phyloP scores from a whole-genome alignment of 164 flowering plant species.

The Protea cynaroides region DNA sequence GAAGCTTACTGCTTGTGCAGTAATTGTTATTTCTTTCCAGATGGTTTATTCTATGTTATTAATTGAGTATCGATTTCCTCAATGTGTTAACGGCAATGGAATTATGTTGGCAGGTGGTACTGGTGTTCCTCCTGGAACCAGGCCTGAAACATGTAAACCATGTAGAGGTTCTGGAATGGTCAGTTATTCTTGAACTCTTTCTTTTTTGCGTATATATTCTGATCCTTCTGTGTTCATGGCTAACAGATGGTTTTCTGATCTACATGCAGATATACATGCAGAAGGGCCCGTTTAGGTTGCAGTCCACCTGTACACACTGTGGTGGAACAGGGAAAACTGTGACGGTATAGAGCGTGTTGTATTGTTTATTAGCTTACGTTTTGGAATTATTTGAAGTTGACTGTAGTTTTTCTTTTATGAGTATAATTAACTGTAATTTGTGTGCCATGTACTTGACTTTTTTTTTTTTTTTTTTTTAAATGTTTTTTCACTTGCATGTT shows the following conservation, averaged over 20 bases:
- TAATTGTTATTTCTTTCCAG: not conserved
- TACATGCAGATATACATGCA: conserved; percentile 47
- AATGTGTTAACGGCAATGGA: conserved; percentile 2
- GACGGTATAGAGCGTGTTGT: conserved; percentile 33
- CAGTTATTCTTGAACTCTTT: conserved; percentile 12
- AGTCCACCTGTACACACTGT: conserved; percentile 61
- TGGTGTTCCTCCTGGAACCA: conserved; percentile 97
- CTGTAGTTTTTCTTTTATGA: no score
- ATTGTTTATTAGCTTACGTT: not conserved
- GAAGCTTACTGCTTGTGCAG: not conserved
- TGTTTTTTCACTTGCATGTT: no score
- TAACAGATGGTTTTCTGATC: conserved; percentile 8
- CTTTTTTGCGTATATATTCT: not conserved
- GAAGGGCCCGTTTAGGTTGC: conserved; percentile 67
- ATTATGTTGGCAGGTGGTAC: conserved; percentile 58
- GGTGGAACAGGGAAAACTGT: conserved; percentile 76
- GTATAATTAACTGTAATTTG: no score
- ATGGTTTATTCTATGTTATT: not conserved
- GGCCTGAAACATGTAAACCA: conserved; percentile 73
- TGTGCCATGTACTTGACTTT: no score
- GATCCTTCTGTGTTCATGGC: not conserved
- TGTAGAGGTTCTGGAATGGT: conserved; percentile 94
- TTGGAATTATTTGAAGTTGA: not conserved
- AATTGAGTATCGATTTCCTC: not conserved
- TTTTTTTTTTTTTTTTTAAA: no score